phyloP scores from a whole-genome alignment of 257 asterid species.

The Petrea volubilis region DNA sequence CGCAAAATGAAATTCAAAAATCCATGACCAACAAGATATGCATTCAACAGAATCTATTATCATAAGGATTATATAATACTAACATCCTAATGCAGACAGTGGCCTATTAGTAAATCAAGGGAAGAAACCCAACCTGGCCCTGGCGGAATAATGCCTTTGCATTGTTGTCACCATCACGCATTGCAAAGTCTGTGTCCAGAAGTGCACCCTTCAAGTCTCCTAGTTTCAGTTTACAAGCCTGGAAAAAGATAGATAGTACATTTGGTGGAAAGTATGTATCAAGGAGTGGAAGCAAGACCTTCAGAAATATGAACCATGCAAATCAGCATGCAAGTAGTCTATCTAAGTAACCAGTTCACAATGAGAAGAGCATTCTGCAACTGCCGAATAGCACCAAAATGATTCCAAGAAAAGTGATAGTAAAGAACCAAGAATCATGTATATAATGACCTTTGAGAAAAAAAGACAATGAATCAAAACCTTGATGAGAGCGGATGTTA shows the following conservation, averaged over 20 bases:
- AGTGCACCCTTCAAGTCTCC: slow-evolving; percentile 95
- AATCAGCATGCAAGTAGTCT: background rate
- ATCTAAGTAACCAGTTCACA: too few species aligned
- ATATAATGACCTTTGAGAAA: background rate
- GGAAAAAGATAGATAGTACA: background rate
- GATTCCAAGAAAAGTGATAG: background rate
- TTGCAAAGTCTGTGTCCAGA: slow-evolving; percentile 87
- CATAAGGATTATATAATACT: too few species aligned
- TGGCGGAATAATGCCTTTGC: slow-evolving; percentile 97
- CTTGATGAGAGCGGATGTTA: background rate
- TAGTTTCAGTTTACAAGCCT: slow-evolving; percentile 92
- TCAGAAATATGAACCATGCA: background rate
- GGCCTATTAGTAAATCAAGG: background rate
- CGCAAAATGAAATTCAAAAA: background rate
- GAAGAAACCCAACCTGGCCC: slow-evolving; percentile 74
- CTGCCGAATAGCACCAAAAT: background rate
- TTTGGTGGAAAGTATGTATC: background rate
- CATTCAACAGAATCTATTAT: too few species aligned
- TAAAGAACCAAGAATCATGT: background rate
- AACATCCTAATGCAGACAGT: background rate
- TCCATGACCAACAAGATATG: background rate
- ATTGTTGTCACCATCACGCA: slow-evolving; percentile 93
- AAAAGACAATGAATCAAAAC: background rate
- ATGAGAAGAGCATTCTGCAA: background rate
- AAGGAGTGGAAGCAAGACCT: background rate